Conservation (phyloP, 257 asterid genomes). For the Penstemon davidsonii region DNA sequence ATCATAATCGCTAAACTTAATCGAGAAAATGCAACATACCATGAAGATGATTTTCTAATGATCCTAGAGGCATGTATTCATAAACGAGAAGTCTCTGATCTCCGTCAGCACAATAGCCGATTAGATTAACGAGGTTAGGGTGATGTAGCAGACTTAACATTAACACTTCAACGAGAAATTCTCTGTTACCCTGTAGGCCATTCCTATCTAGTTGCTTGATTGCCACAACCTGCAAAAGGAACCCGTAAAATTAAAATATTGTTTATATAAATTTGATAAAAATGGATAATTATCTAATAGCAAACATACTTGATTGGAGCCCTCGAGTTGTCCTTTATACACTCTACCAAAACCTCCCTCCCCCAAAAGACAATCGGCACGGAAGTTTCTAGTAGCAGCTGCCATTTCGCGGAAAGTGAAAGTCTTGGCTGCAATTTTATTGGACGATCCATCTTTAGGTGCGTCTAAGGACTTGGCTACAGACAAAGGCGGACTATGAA, state of each 20-base stretch:
- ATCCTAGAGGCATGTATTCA: conserved; percentile 85
- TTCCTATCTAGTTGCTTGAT: conserved; percentile 93
- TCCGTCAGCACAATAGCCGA: conserved; percentile 92
- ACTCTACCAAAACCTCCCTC: conserved; percentile 98
- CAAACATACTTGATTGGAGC: conserved; percentile 56
- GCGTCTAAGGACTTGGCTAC: conserved; percentile 50
- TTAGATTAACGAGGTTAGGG: conserved; percentile 82
- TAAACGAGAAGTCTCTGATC: conserved; percentile 94
- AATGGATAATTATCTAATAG: background rate
- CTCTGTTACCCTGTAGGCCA: conserved; percentile 90
- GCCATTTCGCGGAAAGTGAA: conserved; percentile 82
- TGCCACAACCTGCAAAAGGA: conserved; percentile 60
- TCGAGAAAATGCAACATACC: conserved; percentile 38
- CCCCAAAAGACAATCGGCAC: conserved; percentile 69
- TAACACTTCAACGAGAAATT: conserved; percentile 88
- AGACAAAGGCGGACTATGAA: conserved; percentile 23
- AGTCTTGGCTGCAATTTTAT: conserved; percentile 74
- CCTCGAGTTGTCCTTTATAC: conserved; percentile 74
- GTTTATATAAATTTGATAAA: background rate
- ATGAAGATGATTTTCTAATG: conserved; percentile 85
- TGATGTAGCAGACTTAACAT: conserved; percentile 89
- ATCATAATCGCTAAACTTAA: background rate
- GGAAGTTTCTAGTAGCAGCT: conserved; percentile 72
- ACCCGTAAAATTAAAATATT: background rate
- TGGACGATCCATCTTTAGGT: conserved; percentile 53